These are phyloP conservation scores for Amphibolis antarctica DNA, from an alignment of 106 monocot genomes.

Conservation along the genomic window DNA sequence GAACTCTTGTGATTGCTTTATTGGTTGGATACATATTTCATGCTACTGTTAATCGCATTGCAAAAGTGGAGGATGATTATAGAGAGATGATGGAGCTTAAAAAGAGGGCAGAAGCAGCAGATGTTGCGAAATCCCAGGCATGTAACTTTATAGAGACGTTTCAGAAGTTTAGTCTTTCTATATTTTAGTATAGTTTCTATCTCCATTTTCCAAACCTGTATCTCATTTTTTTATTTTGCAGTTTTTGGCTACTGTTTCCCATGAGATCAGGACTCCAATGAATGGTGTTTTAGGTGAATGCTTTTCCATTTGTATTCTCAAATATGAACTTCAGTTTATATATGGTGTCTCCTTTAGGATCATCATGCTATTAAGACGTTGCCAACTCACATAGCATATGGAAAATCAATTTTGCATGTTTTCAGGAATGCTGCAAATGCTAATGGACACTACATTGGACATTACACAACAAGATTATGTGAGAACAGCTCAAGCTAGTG, in stretches of 20 bases:
- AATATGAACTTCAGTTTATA: background rate
- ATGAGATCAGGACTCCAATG: conserved; percentile 99
- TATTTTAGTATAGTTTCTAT: background rate
- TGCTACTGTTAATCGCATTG: conserved; percentile 93
- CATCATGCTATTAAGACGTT: background rate
- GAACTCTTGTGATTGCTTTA: conserved; percentile 77
- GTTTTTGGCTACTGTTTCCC: conserved; percentile 98
- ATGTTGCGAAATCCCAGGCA: conserved; percentile 98
- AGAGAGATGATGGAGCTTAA: conserved; percentile 90
- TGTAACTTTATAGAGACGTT: background rate
- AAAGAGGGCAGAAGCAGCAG: conserved; percentile 82
- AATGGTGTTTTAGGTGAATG: conserved; percentile 90
- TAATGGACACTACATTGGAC: conserved; percentile 92
- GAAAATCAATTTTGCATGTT: background rate
- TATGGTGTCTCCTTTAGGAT: background rate
- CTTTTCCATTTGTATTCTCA: background rate
- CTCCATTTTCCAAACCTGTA: background rate
- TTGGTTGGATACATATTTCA: conserved; percentile 86
- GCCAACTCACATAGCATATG: background rate
- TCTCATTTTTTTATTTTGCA: conserved; percentile 24
- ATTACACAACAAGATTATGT: conserved; percentile 96
- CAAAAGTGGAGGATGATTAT: conserved; percentile 95
- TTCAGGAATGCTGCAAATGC: conserved; percentile 98
- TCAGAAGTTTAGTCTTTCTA: background rate
- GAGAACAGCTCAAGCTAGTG: conserved; percentile 94